Evolutionary conservation across 2,329 filamentous ascomycete species (phyloP), one percentile per base, ranked within the genome.

Genomic region (Phialophora macrospora): DNA sequence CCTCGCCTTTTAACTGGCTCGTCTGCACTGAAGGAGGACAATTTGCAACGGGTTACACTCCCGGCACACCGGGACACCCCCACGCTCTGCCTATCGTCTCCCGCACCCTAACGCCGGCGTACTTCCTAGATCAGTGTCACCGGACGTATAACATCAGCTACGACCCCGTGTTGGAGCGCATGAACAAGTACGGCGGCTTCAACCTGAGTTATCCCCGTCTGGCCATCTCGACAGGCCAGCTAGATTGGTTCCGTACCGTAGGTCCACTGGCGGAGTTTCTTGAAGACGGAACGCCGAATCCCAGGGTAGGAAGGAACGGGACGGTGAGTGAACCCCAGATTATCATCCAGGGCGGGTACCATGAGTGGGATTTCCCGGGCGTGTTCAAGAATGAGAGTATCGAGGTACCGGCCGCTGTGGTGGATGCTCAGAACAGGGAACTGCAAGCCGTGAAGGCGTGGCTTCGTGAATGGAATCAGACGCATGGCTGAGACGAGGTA

Each of bases 151-250:
- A 89, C 77, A 87, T 93, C 73, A 87, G 84, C 0, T 76, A 79
- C 0, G 85, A 84, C 0, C 84, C 92, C 0, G 81, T 93, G 58
- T 78, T 89, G 0, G 82, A 86, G 1, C 80, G 81, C 0, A 87
- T 95, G 76, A 94, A 95, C 81, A 87, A 89, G 74, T 89, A 90
- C 70, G 92, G 92, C 48, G 90, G 87, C 9, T 90, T 88, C 76
- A 79, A 85, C 74, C 88, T 95, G 71, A 84, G 84, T 55, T 92
- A 92, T 74, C 85, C 88, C 0, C 88, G 92, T 1, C 84, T 96
- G 0, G 92, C 92, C 2, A 84, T 91, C 57, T 81, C 96, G 49
- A 91, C 93, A 67, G 91, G 91, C 26, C 85, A 90, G 68, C 85
- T 86, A 62, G 92, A 96, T 73, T 91, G 91, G 0, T 96, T 92